Base-by-base conservation (phyloP, 129 eudicot species). In the Arctium lappa region DNA sequence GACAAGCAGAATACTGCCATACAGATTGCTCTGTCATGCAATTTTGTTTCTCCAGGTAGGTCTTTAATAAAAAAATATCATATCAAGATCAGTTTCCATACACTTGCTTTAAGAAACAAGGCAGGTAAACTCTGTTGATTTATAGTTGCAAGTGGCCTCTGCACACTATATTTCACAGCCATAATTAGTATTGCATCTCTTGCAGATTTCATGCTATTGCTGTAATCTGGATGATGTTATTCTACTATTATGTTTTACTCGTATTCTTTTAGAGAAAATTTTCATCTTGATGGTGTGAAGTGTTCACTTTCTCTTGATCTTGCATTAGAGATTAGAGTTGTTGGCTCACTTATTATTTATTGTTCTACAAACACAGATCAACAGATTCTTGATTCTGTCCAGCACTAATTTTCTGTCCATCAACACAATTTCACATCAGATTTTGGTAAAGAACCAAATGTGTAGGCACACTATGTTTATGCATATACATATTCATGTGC, bases 1-100 rank as follows among this genome's bases (percentile, higher is more conserved):
- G 99, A 95, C 95, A 95, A 95, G 87, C 94, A 93, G 86, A 86
- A 86, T 80, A 95, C 99, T 38, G 99, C 99, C 44, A 89, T 95
- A 87, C 98, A 95, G 84, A 95, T 95, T 86, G 99, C 97, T 85
- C 91, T 91, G 46, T 93, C 99, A 72, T 95, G 99, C 86, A 95
- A 95, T 88, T 93, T 95, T 79, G 91, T 95, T 80, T 93, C 97
- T 73, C 98, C 99, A 65, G 99, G 97, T 94, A 74, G 53, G 15
- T 82, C 34, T 22, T 22, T 53, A 29, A 48, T 65, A 8, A 44
- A 27, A 15, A 18, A 12, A 10, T 60, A 30, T 53, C 42, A 33
- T 27, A 62, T 62, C 5, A 62, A 62, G 31, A 16, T 62, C 30
- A 62, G 69, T 62, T 22, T 62, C 69, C 0, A 3, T n/a, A 62